Evolutionary conservation across 352 stramenopile species (phyloP).

Genomic region (Phytophthora hibernalis): DNA sequence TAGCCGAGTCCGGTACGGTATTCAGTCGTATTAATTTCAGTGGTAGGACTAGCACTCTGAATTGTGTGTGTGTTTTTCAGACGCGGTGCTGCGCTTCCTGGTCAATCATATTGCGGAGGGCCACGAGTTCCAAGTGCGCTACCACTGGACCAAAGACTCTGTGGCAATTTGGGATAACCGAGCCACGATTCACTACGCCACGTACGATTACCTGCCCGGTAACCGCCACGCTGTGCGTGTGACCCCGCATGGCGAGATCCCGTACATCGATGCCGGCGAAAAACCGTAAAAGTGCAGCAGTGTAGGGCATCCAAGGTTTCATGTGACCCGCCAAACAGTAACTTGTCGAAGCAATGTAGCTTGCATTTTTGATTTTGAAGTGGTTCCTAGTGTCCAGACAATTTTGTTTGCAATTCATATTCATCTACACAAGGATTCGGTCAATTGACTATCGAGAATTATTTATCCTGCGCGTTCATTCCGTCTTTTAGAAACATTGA

Average conservation of each 20-base stretch:
- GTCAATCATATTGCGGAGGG: conserved; percentile 20
- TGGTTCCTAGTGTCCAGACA: background rate
- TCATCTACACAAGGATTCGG: too few species aligned
- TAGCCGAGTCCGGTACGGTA: conserved; percentile 41
- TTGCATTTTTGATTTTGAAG: background rate
- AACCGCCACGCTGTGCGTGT: conserved; percentile 30
- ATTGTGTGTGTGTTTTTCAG: conserved; percentile 1
- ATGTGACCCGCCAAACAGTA: background rate
- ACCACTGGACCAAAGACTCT: conserved; percentile 31
- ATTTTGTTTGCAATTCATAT: too few species aligned
- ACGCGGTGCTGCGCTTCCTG: conserved; percentile 25
- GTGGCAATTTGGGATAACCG: conserved; percentile 33
- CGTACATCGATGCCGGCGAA: conserved; percentile 3
- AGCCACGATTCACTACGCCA: conserved; percentile 29
- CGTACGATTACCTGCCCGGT: conserved; percentile 27
- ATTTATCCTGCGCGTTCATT: too few species aligned
- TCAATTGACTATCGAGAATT: too few species aligned
- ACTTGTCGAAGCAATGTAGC: background rate
- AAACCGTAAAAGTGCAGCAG: background rate
- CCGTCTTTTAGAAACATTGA: too few species aligned
- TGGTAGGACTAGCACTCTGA: background rate
- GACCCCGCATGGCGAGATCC: conserved; percentile 26
- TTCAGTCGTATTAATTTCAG: background rate
- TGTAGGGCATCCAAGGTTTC: background rate
- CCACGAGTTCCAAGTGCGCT: conserved; percentile 28